These are phyloP conservation scores for Mrakia hoshinonis DNA, from an alignment of 768 basidiomycete species.

Conservation along the genomic window DNA sequence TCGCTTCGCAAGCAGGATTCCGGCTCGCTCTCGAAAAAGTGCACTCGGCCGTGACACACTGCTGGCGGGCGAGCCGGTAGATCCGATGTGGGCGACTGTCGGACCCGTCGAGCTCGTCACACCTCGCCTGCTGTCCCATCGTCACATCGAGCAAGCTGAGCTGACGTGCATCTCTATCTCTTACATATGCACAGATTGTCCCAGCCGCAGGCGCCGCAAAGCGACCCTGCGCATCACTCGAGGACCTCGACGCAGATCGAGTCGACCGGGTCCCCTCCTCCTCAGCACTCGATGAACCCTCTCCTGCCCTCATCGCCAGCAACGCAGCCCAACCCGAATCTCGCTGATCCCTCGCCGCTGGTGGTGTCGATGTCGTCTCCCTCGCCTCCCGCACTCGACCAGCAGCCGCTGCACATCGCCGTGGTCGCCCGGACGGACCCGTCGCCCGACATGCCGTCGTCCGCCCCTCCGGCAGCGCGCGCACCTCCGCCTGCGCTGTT, in stretches of 20 bases:
- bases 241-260: not conserved
- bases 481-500: not conserved
- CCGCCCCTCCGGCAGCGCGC: not conserved
- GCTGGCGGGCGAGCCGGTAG: too few relatives aligned
- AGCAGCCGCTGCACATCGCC: not conserved
- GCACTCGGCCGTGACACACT: too few relatives aligned
- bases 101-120: not conserved
- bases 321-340: not conserved
- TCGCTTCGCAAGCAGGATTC: too few relatives aligned
- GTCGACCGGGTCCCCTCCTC: not conserved
- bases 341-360: not conserved
- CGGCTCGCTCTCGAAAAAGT: not conserved
- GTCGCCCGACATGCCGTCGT: not conserved
- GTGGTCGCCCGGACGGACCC: not conserved
- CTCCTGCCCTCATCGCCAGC: not conserved
- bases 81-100: too few relatives aligned
- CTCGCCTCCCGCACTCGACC: constrained; percentile 4
- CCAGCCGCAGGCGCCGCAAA: not conserved
- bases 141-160: not conserved
- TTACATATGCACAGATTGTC: not conserved
- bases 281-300: not conserved
- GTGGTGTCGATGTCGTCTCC: not conserved
- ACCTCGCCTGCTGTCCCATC: not conserved
- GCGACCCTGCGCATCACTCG: not conserved
- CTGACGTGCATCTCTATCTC: not conserved